Base-by-base conservation (phyloP, 768 basidiomycete species). In the Neoboletus subvelutipes region DNA sequence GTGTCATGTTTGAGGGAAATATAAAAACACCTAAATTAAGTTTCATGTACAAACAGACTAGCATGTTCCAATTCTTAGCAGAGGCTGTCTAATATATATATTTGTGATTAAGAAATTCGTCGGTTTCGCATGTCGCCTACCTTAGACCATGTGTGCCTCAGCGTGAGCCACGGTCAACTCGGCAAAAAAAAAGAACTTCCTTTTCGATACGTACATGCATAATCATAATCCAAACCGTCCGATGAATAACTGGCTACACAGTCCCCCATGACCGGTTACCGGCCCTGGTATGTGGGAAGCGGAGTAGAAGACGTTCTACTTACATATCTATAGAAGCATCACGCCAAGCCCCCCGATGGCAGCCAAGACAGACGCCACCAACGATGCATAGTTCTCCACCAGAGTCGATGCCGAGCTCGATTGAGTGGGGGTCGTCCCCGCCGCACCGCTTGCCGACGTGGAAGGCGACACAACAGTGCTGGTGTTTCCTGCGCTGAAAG, bases 401-500 rank as follows among this genome's bases (percentile, higher is more conserved):
- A 50, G 39, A 4, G 40, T 39, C 4, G 31, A 43, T 10, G 57
- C 57, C 11, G 67, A 57, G 56, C 46, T 61, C 12, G 66, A 41
- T 9, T 63, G 18, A 7, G 48, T 43, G 11, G 60, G 28, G 5
- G 59, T 56, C 8, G 68, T 26, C 15, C 60, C 68, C 5, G 59
- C 34, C 26, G 54, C 50, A 39, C 66, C 66, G 7, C 52, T 63
- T 22, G 39, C 55, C 22, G 67, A 65, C 15, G 43, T 56, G 6
- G 70, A 60, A 18, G 70, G 54, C 15, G 69, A 57, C 11, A 71
- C 50, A 17, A 64, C 41, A 1, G 68, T 70, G 58, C 59, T 73
- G 13, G 67, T 67, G 28, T 73, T 74, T 22, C 58, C 53, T 4
- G 68, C 58, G 52, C 78, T 73, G 62, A 74, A 86, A 15, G 86